These are phyloP conservation scores for Pinus taeda DNA, from an alignment of 75 land plant genomes.

Conservation along the genomic window DNA sequence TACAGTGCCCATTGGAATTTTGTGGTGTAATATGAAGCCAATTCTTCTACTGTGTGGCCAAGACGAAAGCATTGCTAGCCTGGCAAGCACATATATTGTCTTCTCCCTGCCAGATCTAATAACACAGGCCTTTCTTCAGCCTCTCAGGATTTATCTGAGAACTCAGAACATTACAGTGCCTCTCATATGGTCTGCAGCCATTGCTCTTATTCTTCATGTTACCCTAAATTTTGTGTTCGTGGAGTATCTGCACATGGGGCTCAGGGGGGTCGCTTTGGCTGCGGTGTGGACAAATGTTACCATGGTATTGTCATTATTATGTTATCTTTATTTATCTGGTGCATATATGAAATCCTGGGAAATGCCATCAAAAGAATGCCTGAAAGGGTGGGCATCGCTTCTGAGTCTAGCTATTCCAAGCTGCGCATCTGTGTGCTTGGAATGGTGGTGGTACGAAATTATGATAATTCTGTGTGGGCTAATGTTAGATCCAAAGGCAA, in stretches of 20 bases:
- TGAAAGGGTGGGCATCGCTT: slow-evolving; percentile 35
- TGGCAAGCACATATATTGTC: slow-evolving; percentile 21
- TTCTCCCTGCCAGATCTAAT: slow-evolving; percentile 41
- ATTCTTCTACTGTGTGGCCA: slow-evolving; percentile 43
- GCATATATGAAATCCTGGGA: slow-evolving; percentile 26
- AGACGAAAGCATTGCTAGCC: slow-evolving; percentile 14
- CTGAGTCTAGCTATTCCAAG: slow-evolving; percentile 59
- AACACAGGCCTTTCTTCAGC: slow-evolving; percentile 34
- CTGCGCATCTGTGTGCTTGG: slow-evolving; percentile 70
- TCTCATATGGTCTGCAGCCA: slow-evolving; percentile 31
- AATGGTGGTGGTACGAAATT: slow-evolving; percentile 89
- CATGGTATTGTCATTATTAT: slow-evolving; percentile 23
- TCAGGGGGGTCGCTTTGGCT: slow-evolving; percentile 60
- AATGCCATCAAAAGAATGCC: slow-evolving; percentile 18
- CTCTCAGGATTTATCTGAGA: slow-evolving; percentile 36
- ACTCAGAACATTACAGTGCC: slow-evolving; percentile 56
- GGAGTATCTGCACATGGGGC: slow-evolving; percentile 24
- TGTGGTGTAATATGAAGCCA: slow-evolving; percentile 42
- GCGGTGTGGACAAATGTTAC: slow-evolving; percentile 41
- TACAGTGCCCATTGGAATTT: slow-evolving; percentile 34
- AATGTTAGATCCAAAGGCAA: slow-evolving; percentile 46
- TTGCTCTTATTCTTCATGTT: slow-evolving; percentile 45
- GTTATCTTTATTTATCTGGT: slow-evolving; percentile 27
- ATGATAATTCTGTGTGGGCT: slow-evolving; percentile 70
- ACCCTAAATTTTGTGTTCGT: slow-evolving; percentile 40